Percentiles rank a stretch among this genome's conserved stretches.
Conservation (phyloP, 176 grass and related monocot species). For the Carex pumila region DNA sequence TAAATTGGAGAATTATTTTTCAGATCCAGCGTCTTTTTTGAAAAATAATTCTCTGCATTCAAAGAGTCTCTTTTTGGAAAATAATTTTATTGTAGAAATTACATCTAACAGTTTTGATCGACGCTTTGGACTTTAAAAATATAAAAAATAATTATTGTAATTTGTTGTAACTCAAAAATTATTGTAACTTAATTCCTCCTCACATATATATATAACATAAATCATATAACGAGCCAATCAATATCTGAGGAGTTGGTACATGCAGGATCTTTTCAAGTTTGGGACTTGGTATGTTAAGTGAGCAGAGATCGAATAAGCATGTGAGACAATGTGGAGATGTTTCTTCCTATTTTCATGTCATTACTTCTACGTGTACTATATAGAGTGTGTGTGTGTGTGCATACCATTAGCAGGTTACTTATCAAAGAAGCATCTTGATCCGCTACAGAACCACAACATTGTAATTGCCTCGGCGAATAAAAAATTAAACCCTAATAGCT, state of each 20-base stretch:
- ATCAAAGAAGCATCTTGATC: background rate
- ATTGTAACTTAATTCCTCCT: no score
- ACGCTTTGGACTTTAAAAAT: no score
- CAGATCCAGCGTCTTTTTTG: no score
- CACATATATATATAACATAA: no score
- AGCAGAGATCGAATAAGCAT: background rate
- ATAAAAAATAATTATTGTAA: no score
- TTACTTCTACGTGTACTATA: background rate
- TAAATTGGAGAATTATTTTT: no score
- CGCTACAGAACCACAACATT: background rate
- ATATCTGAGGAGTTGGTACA: background rate
- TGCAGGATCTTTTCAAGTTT: background rate
- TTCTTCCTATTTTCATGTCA: background rate
- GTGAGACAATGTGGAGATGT: constrained; percentile 17
- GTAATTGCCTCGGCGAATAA: background rate
- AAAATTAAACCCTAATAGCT: background rate
- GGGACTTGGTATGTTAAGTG: background rate
- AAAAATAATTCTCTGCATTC: no score
- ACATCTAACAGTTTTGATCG: no score
- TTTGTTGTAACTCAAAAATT: no score
- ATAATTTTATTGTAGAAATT: no score
- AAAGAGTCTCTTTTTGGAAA: no score
- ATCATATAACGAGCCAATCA: background rate
- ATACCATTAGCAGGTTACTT: background rate
- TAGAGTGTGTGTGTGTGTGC: no score